Base-by-base conservation (phyloP, 352 stramenopile genomes). In the Globisporangium recalcitrans region DNA sequence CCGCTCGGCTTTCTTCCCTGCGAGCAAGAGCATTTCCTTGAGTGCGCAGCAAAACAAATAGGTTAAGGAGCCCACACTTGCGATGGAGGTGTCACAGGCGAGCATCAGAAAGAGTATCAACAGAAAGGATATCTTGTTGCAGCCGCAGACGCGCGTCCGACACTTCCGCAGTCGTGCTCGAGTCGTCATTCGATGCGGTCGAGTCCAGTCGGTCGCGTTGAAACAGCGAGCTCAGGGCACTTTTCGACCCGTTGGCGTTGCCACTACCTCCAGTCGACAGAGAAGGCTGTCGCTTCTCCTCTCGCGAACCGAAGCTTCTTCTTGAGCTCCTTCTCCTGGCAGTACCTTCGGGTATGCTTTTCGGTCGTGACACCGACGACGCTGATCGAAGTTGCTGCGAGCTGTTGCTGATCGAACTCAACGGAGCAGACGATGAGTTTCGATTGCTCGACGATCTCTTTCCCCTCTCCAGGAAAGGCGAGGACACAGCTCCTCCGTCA, bases 1-100 rank as follows among this genome's bases (percentile, higher is more conserved):
- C 16, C 73, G 66, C 42, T 72, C 68, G 5, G 78, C 73, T 67
- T 74, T 76, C 52, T 85, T 89, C 0, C 80, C 82, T 44, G 80
- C 82, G 5, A 90, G 62, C 63, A 85, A 64, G 47, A 91, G 64
- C 78, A 90, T 87, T 60, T 89, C 80, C 55, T 87, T 90, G 16
- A 75, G 67, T 73, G 29, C 36, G 47, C 34, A 32, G 32, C 22
- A 26, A 47, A 16, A 3, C 7, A 40, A 36, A 21, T 29, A 16
- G 42, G 60, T 62, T 48, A 67, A 70, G 60, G 64, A 63, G 7
- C 34, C 26, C n/a, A 42, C 24, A 46, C 22, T 8, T 21, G 4
- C 14, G 1, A 51, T 24, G 11, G 40, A 16, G 27, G 21, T n/a
- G 13, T 42, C 51, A 44, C 21, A 1, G 1, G 27, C 4, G 36